phyloP scores from a whole-genome alignment of 2,329 filamentous ascomycete species.

The Beauveria sp. region DNA sequence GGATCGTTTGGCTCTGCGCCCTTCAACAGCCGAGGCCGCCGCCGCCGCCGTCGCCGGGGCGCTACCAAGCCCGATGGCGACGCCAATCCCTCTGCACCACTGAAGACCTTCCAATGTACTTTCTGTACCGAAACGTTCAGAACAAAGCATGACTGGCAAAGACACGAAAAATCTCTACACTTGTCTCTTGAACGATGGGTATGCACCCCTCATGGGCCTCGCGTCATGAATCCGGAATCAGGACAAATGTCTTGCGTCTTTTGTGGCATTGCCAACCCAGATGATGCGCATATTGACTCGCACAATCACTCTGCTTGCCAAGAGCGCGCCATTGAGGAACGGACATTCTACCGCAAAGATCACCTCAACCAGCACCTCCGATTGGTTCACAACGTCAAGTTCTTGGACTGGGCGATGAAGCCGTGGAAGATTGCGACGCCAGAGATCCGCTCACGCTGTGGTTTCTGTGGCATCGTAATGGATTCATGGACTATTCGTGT shows the following conservation, averaged over 20 bases:
- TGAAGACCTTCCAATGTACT: slow-evolving; percentile 58
- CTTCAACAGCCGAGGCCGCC: slow-evolving; percentile 36
- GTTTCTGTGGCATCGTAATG: slow-evolving; percentile 57
- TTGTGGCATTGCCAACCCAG: slow-evolving; percentile 48
- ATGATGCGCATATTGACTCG: slow-evolving; percentile 47
- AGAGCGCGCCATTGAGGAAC: slow-evolving; percentile 54
- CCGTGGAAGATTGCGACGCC: slow-evolving; percentile 53
- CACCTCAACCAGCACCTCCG: slow-evolving; percentile 59
- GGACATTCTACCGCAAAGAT: slow-evolving; percentile 60
- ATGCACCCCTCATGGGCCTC: slow-evolving; percentile 51
- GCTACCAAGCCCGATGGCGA: slow-evolving; percentile 30
- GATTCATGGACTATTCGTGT: slow-evolving; percentile 53
- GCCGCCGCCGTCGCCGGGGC: slow-evolving; percentile 40
- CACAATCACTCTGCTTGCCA: slow-evolving; percentile 59
- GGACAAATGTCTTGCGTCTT: slow-evolving; percentile 51
- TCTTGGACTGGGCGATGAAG: slow-evolving; percentile 56
- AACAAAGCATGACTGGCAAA: slow-evolving; percentile 62
- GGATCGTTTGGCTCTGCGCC: slow-evolving; percentile 41
- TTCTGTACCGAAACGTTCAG: slow-evolving; percentile 63
- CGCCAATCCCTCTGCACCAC: slow-evolving; percentile 31
- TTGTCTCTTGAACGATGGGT: slow-evolving; percentile 60
- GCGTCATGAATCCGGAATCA: slow-evolving; percentile 50
- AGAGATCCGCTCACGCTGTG: slow-evolving; percentile 55
- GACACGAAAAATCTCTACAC: slow-evolving; percentile 62
- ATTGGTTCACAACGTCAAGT: slow-evolving; percentile 57